Evolutionary conservation across 2,329 filamentous ascomycete genomes (phyloP).

Genomic region (Teratosphaeria epicoccoides): DNA sequence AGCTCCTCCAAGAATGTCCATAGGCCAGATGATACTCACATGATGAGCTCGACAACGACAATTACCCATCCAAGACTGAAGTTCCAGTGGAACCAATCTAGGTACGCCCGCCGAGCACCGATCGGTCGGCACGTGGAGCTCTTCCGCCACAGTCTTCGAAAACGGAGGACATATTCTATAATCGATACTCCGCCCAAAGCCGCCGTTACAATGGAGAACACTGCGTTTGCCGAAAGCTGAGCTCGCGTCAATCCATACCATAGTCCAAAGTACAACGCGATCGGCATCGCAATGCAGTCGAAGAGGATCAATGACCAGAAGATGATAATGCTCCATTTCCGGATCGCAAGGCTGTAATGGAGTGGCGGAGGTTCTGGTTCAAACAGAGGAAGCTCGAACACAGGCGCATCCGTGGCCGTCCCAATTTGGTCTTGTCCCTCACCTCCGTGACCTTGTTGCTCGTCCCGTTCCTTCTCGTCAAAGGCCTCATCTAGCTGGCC

Average conservation of each 20-base stretch:
- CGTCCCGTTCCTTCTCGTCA: neutral
- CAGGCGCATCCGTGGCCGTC: conserved; percentile 2
- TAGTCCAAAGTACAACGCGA: conserved; percentile 50
- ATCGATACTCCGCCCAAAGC: conserved; percentile 44
- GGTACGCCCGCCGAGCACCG: conserved; percentile 33
- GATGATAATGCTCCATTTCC: conserved; percentile 46
- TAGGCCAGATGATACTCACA: conserved; percentile 25
- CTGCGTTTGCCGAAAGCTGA: conserved; percentile 37
- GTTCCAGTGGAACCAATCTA: conserved; percentile 51
- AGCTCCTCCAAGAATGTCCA: neutral
- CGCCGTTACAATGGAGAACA: conserved; percentile 46
- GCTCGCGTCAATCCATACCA: conserved; percentile 41
- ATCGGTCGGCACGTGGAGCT: conserved; percentile 43
- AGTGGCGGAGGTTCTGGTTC: conserved; percentile 39
- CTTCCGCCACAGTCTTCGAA: conserved; percentile 41
- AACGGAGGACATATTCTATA: conserved; percentile 43
- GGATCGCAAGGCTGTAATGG: conserved; percentile 44
- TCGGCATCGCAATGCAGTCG: conserved; percentile 48
- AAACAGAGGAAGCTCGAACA: conserved; percentile 12
- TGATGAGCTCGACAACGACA: conserved; percentile 47
- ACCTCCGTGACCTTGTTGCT: neutral
- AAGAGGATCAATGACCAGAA: conserved; percentile 52
- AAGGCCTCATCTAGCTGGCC: neutral
- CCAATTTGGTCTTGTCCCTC: neutral
- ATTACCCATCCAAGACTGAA: conserved; percentile 45